phyloP scores from a whole-genome alignment of 352 stramenopile genomes.

The Halophytophthora batemanensis region DNA sequence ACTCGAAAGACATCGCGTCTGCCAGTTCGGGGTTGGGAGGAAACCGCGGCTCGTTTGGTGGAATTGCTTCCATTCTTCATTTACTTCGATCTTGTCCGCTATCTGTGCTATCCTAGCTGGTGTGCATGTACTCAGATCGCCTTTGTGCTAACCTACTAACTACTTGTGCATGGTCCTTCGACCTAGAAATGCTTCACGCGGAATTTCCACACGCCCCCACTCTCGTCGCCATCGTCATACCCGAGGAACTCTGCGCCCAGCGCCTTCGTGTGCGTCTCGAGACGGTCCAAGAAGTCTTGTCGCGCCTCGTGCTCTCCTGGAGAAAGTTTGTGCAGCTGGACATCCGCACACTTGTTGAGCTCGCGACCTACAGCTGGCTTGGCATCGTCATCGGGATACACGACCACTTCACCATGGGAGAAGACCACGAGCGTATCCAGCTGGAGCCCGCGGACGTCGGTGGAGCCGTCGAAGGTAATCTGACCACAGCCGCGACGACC shows the following conservation, averaged over 20 bases:
- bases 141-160: constrained; percentile 1
- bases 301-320: constrained; percentile 12
- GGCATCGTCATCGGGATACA: constrained; percentile 39
- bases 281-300: constrained; percentile 32
- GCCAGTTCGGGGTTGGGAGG: too few relatives aligned
- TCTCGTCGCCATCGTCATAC: constrained; percentile 18
- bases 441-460: constrained; percentile 41
- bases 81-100: constrained; percentile 3
- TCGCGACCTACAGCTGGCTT: constrained; percentile 36
- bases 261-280: constrained; percentile 31
- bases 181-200: constrained; percentile 42
- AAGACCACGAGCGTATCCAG: constrained; percentile 45
- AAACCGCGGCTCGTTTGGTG: too few relatives aligned
- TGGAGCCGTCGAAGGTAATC: constrained; percentile 38
- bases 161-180: not conserved
- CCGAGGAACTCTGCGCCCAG: constrained; percentile 36
- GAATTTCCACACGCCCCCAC: constrained; percentile 43
- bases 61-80: too few relatives aligned
- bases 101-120: not conserved
- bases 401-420: constrained; percentile 32
- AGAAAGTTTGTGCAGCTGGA: constrained; percentile 33
- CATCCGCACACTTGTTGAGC: constrained; percentile 48
- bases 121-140: constrained; percentile 2
- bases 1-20: not conserved
- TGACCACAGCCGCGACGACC: constrained; percentile 30